Evolutionary conservation across 805 yeast genomes (phyloP).

Genomic region (Pichia californica): DNA sequence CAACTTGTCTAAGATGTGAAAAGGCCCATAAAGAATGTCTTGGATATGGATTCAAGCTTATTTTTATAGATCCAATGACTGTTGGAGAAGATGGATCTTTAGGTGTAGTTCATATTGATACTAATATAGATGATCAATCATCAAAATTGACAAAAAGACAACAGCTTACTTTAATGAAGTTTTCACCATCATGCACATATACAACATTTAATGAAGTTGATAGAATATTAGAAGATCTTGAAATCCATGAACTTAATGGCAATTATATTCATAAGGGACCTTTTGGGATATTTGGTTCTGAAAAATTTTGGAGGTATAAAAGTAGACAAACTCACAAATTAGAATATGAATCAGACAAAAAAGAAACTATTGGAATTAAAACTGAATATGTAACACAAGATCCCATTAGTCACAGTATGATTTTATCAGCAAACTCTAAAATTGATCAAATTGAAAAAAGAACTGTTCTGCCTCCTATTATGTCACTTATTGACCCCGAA

Average conservation of each 20-base stretch:
- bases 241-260: constrained; percentile 12
- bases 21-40: constrained; percentile 40
- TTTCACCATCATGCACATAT: constrained; percentile 27
- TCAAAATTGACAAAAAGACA: constrained; percentile 29
- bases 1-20: constrained; percentile 40
- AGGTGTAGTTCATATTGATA: constrained; percentile 11
- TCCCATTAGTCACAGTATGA: too few relatives aligned
- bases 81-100: constrained; percentile 21
- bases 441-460: too few relatives aligned
- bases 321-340: too few relatives aligned
- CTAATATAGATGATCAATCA: constrained; percentile 7
- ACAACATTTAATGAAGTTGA: constrained; percentile 35
- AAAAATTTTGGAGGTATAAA: too few relatives aligned
- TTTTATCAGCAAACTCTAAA: too few relatives aligned
- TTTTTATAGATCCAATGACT: constrained; percentile 39
- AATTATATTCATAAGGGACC: constrained; percentile 28
- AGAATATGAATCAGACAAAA: too few relatives aligned
- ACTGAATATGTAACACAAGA: too few relatives aligned
- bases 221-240: constrained; percentile 27
- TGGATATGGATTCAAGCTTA: constrained; percentile 44
- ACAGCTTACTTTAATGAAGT: constrained; percentile 37
- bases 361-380: too few relatives aligned
- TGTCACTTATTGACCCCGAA: background rate
- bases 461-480: background rate
- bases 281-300: constrained; percentile 16